Conservation (phyloP, 148 eudicot genomes). For the Pharnaceum exiguum region DNA sequence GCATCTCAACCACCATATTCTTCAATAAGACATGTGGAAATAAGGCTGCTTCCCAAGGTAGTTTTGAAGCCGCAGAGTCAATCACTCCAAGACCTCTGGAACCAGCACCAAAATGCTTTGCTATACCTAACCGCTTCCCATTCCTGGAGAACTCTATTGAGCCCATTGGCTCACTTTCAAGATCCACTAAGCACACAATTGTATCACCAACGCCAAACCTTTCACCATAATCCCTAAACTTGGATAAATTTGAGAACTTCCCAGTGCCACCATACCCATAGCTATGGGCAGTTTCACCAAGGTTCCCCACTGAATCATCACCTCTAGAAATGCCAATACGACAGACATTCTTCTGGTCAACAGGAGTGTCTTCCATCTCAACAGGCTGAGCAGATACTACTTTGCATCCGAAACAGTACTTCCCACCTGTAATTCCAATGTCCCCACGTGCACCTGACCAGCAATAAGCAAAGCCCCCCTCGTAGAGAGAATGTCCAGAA, state of each 20-base stretch:
- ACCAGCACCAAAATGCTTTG: slow-evolving; percentile 34
- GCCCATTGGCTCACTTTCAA: slow-evolving; percentile 42
- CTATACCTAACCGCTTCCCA: slow-evolving; percentile 46
- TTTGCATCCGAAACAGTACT: slow-evolving; percentile 66
- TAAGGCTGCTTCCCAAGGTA: slow-evolving; percentile 40
- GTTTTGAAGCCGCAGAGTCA: slow-evolving; percentile 18
- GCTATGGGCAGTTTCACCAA: slow-evolving; percentile 57
- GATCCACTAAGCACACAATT: slow-evolving; percentile 53
- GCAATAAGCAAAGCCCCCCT: slow-evolving; percentile 61
- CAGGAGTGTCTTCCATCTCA: slow-evolving; percentile 51
- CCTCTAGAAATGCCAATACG: slow-evolving; percentile 60
- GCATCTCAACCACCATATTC: slow-evolving; percentile 56
- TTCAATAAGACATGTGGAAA: slow-evolving; percentile 70
- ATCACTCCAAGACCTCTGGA: slow-evolving; percentile 28
- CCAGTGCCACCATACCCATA: slow-evolving; percentile 64
- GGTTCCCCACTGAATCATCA: slow-evolving; percentile 49
- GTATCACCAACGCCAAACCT: slow-evolving; percentile 54
- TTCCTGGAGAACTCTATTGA: slow-evolving; percentile 53
- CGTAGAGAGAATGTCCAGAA: slow-evolving; percentile 40
- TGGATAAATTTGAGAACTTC: slow-evolving; percentile 43
- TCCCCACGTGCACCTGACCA: slow-evolving; percentile 84
- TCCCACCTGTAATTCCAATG: slow-evolving; percentile 56
- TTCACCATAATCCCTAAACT: slow-evolving; percentile 48
- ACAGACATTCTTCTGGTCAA: slow-evolving; percentile 37
- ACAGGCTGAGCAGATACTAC: slow-evolving; percentile 45